Base-by-base conservation (phyloP, 2,329 filamentous ascomycete species). In the Fusarium goolgardi region DNA sequence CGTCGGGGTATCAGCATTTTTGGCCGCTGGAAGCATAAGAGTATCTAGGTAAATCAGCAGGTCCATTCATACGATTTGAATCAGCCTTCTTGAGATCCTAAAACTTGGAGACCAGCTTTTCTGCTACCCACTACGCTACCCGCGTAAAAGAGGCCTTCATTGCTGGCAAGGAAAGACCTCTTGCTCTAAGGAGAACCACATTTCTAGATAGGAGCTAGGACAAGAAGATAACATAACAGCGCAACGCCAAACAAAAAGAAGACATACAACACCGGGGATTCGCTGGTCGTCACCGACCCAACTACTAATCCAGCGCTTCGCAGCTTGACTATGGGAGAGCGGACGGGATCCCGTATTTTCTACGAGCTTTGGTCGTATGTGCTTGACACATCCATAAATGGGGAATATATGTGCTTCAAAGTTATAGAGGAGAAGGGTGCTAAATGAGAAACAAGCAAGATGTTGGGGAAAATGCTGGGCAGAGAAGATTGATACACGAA, bases 271-370 rank as follows among this genome's bases (percentile, higher is more conserved):
- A 68, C 61, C 43, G 39, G 65, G 65, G 54, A 67, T 67, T 67
- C 53, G 63, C 64, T 67, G 60, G 52, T 63, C 64, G 44, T 67
- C 63, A 67, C 63, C 52, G 63, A 60, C 65, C 59, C 56, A 67
- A 53, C 58, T 67, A 67, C 63, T 67, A 67, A 63, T 67, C 64
- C 64, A 61, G 64, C 63, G 59, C 63, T 67, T 67, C 52, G 58
- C 35, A 67, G 64, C 52, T 67, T 67, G 60, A 63, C 64, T 43
- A 35, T 59, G 58, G 63, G 63, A 63, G 64, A 67, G 64, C 64
- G 31, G 53, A 63, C 63, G 63, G 58, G 58, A 67, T 67, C 64
- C 63, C 47, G 63, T 63, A 62, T 63, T 59, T 50, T 67, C 63
- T 59, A 45, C 40, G 53, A 67, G 65, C 60, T 67, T 40, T 67